phyloP scores from a whole-genome alignment of 305 asterid species.

The Fraxinus velutina region DNA sequence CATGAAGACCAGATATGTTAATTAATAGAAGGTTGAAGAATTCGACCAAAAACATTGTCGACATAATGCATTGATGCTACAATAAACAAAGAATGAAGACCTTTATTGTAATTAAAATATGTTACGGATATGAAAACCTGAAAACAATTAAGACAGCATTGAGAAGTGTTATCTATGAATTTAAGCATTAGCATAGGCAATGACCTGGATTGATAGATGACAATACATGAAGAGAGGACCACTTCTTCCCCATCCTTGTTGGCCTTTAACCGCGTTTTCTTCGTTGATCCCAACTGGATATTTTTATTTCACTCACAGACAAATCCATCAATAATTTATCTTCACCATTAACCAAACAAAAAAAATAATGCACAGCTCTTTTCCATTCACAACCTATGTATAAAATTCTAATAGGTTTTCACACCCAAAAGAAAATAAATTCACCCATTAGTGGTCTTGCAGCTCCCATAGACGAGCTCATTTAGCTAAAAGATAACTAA shows the following conservation, averaged over 20 bases:
- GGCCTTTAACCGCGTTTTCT: conserved; percentile 1
- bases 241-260: conserved; percentile 7
- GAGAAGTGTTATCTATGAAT: background rate
- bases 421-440: background rate
- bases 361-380: background rate
- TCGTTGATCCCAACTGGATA: conserved; percentile 23
- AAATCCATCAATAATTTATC: background rate
- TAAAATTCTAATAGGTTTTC: background rate
- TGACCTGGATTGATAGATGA: conserved; percentile 7
- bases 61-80: background rate
- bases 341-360: background rate
- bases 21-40: background rate
- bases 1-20: background rate
- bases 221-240: conserved; percentile 23
- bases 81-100: background rate
- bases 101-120: background rate
- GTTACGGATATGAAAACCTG: background rate
- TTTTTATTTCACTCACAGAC: background rate
- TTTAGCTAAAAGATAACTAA: background rate
- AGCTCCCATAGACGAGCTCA: background rate
- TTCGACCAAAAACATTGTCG: background rate
- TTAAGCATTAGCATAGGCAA: background rate
- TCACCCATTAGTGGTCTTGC: background rate
- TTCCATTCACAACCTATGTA: background rate
- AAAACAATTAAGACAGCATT: background rate